A percentile compares a stretch with the other conserved stretches of the same genome.
These are phyloP conservation scores for Epichloe gansuensis DNA, from an alignment of 2,329 filamentous ascomycete genomes.

Conservation along the genomic window DNA sequence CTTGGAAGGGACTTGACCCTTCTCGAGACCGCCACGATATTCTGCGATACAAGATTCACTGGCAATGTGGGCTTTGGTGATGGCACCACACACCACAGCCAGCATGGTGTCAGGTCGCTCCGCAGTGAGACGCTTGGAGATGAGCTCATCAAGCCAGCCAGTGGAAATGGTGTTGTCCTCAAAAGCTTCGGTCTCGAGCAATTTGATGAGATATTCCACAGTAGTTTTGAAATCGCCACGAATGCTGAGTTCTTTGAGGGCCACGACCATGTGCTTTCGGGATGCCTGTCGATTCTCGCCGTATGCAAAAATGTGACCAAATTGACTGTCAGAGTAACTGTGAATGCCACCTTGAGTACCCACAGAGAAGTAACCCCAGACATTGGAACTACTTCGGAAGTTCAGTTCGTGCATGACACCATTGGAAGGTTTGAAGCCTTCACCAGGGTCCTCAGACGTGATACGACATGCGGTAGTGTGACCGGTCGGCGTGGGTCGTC, in stretches of 20 bases:
- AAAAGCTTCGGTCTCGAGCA: slow-evolving; percentile 94
- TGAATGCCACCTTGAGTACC: slow-evolving; percentile 93
- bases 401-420: slow-evolving; percentile 99
- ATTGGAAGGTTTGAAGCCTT: slow-evolving; percentile 98
- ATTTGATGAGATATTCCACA: slow-evolving; percentile 97
- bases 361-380: slow-evolving; percentile 99
- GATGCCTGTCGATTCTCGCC: slow-evolving; percentile 95
- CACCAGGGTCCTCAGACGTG: slow-evolving; percentile 94
- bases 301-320: slow-evolving; percentile 98
- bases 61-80: slow-evolving; percentile 89
- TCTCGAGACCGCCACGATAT: slow-evolving; percentile 80
- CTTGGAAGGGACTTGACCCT: slow-evolving; percentile 93
- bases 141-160: slow-evolving; percentile 96
- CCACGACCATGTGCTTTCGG: slow-evolving; percentile 97
- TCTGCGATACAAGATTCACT: slow-evolving; percentile 80
- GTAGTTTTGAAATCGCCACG: slow-evolving; percentile 98
- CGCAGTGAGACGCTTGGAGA: slow-evolving; percentile 92
- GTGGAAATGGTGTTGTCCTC: slow-evolving; percentile 99
- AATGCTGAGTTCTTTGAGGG: slow-evolving; percentile 96
- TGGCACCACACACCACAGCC: slow-evolving; percentile 88
- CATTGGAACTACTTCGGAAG: slow-evolving; percentile 96
- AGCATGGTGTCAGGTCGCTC: slow-evolving; percentile 89
- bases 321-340: slow-evolving; percentile 98
- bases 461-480: slow-evolving; percentile 98
- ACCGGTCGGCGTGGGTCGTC: slow-evolving; percentile 83